Conservation (phyloP, 495 filamentous ascomycete species). For the Aspergillus heteromorphus region DNA sequence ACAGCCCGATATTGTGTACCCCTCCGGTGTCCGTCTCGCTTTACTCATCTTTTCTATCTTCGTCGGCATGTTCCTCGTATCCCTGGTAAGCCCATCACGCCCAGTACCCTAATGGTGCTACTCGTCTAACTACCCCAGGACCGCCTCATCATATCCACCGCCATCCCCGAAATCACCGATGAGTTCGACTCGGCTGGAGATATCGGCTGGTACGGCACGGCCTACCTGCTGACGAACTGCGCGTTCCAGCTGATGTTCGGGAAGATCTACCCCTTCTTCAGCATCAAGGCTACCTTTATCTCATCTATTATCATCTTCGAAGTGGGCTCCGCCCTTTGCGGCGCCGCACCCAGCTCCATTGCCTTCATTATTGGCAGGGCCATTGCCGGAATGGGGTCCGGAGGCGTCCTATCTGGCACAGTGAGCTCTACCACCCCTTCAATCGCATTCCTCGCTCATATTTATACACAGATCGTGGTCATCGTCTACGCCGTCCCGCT, state of each 20-base stretch:
- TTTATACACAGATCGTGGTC: conserved; percentile 42
- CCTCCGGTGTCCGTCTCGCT: not conserved
- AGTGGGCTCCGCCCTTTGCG: conserved; percentile 61
- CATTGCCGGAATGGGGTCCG: conserved; percentile 39
- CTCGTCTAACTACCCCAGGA: not conserved
- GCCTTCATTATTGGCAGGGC: conserved; percentile 59
- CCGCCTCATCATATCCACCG: not conserved
- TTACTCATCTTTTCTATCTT: not conserved
- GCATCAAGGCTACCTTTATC: conserved; percentile 53
- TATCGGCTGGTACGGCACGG: conserved; percentile 6
- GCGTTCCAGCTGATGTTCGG: conserved; percentile 42
- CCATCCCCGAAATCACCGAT: not conserved
- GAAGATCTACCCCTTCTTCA: conserved; percentile 60
- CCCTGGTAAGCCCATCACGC: not conserved
- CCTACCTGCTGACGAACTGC: not conserved
- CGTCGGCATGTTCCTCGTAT: conserved; percentile 3
- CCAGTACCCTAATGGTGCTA: not conserved
- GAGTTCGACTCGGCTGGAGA: not conserved
- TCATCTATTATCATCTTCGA: conserved; percentile 62
- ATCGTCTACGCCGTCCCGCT: conserved; percentile 54
- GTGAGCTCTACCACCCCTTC: conserved; percentile 15
- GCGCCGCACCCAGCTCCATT: conserved; percentile 47
- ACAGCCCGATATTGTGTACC: not conserved
- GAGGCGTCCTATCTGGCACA: conserved; percentile 31
- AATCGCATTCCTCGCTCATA: conserved; percentile 5